phyloP scores from a whole-genome alignment of 306 rosid genomes.

The Cicer yamashitae region DNA sequence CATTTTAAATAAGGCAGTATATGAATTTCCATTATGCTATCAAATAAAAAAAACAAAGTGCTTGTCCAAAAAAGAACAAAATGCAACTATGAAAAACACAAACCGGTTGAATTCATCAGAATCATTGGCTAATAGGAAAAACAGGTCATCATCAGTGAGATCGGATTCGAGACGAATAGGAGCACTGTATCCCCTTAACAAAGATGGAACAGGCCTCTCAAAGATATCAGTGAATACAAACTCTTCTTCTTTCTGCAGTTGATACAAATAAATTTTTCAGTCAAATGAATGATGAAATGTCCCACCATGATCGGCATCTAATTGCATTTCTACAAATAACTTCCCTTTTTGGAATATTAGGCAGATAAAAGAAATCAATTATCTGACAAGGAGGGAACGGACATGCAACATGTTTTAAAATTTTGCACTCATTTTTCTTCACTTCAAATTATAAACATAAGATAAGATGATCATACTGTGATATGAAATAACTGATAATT shows the following conservation, averaged over 20 bases:
- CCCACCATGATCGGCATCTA: slow-evolving; percentile 22
- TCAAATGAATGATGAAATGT: slow-evolving; percentile 15
- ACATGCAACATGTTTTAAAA: slow-evolving; percentile 17
- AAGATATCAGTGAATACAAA: slow-evolving; percentile 75
- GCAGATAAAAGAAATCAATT: neutral
- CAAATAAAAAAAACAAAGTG: slow-evolving; percentile 17
- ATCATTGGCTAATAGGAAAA: slow-evolving; percentile 92
- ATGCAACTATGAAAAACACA: slow-evolving; percentile 50
- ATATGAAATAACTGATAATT: slow-evolving; percentile 1
- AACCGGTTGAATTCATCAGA: slow-evolving; percentile 95
- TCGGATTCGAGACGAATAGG: slow-evolving; percentile 93
- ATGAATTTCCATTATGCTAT: slow-evolving; percentile 27
- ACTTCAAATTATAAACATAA: slow-evolving; percentile 8
- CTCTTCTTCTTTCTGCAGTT: slow-evolving; percentile 86
- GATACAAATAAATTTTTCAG: slow-evolving; percentile 34
- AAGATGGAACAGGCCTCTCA: slow-evolving; percentile 92
- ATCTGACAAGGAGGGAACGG: slow-evolving; percentile 23
- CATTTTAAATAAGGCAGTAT: slow-evolving; percentile 43
- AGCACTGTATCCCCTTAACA: slow-evolving; percentile 90
- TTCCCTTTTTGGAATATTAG: neutral
- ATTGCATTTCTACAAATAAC: slow-evolving; percentile 22
- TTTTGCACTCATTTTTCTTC: slow-evolving; percentile 16
- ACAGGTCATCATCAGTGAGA: slow-evolving; percentile 75
- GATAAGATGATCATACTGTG: neutral
- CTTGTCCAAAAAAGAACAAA: neutral